Evolutionary conservation across 495 filamentous ascomycete species (phyloP).

Genomic region (Penicillium verhagenii): DNA sequence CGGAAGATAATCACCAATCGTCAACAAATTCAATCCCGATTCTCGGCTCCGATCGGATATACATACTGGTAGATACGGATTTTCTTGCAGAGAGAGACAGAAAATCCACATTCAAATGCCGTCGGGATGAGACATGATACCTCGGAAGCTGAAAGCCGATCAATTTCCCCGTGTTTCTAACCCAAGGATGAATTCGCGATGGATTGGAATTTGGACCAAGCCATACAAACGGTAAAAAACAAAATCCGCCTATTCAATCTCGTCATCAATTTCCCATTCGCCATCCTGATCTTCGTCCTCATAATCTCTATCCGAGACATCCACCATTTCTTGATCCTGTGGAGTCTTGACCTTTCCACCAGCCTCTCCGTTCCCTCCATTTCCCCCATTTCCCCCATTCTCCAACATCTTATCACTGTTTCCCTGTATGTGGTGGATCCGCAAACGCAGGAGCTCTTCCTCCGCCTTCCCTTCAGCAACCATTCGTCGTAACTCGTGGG

Average conservation of each 20-base stretch:
- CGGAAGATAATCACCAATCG: neutral
- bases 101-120: constrained; percentile 15
- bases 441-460: neutral
- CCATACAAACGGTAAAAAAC: neutral
- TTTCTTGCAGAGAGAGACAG: too few relatives aligned
- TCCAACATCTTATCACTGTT: neutral
- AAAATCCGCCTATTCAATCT: neutral
- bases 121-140: constrained; percentile 11
- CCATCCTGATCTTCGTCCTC: neutral
- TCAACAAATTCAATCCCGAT: neutral
- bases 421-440: neutral
- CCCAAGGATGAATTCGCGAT: neutral
- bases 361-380: neutral
- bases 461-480: neutral
- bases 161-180: neutral
- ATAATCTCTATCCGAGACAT: neutral
- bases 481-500: neutral
- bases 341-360: neutral
- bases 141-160: constrained; percentile 25
- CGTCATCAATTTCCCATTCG: neutral
- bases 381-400: neutral
- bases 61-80: too few relatives aligned
- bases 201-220: neutral
- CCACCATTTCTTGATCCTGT: neutral
- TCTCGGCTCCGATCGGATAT: neutral